Percentiles rank a stretch among this genome's conserved stretches.
phyloP scores from a whole-genome alignment of 2,329 filamentous ascomycete species.

The Apiospora saccharicola region DNA sequence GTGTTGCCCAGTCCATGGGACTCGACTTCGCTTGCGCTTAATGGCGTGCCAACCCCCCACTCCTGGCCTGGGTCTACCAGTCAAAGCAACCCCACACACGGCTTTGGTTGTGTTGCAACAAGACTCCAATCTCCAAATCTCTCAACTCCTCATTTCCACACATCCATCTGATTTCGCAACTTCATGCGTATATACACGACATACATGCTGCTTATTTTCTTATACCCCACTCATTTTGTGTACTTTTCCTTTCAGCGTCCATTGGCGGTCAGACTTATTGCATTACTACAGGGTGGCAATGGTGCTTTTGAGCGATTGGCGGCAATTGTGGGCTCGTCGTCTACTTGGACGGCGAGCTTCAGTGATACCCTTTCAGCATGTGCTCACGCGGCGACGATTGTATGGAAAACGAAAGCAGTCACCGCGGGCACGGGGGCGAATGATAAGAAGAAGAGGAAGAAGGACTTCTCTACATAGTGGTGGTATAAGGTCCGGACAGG shows the following conservation, averaged over 20 bases:
- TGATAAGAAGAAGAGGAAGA: neutral
- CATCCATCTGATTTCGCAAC: neutral
- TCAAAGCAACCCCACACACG: neutral
- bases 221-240: constrained; percentile 18
- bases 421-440: constrained; percentile 8
- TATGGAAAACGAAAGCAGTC: constrained; percentile 21
- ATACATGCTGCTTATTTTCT: constrained; percentile 18
- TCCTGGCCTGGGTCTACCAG: neutral
- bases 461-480: constrained; percentile 1
- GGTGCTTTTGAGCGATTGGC: constrained; percentile 20
- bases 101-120: neutral
- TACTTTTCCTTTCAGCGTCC: constrained; percentile 7
- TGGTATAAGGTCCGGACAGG: neutral
- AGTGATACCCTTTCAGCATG: constrained; percentile 21
- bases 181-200: neutral
- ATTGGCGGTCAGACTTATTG: constrained; percentile 10
- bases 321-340: constrained; percentile 18
- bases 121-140: neutral
- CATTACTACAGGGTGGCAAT: constrained; percentile 17
- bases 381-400: constrained; percentile 9
- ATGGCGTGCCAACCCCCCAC: neutral
- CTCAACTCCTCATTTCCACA: neutral
- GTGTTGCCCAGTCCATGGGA: constrained; percentile 58
- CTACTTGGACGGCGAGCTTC: neutral
- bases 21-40: constrained; percentile 63